Percentiles rank a stretch among this genome's conserved stretches.
These are phyloP conservation scores for Dryadomyces sulphureus DNA, from an alignment of 2,329 filamentous ascomycete genomes.

Conservation along the genomic window DNA sequence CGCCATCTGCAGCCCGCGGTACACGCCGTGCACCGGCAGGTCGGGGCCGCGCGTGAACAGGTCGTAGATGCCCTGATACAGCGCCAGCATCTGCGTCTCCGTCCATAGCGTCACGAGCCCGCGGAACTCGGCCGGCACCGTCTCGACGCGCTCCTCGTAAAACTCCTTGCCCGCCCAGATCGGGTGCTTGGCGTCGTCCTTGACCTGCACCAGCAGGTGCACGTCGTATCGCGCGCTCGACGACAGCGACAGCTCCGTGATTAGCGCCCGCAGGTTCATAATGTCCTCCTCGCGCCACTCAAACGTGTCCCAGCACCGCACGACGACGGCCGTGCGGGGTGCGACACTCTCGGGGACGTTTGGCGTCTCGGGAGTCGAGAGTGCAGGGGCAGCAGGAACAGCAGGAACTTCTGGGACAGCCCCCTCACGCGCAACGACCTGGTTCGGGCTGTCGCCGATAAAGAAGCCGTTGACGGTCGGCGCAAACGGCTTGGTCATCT, in stretches of 20 bases:
- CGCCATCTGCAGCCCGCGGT: constrained; percentile 85
- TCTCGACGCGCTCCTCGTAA: constrained; percentile 52
- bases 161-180: constrained; percentile 62
- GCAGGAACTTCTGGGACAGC: not conserved
- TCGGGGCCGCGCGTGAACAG: constrained; percentile 50
- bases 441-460: constrained; percentile 16
- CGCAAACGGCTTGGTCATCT: constrained; percentile 24
- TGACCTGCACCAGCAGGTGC: constrained; percentile 73
- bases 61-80: constrained; percentile 80
- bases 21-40: constrained; percentile 78
- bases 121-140: constrained; percentile 70
- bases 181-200: constrained; percentile 56
- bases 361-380: not conserved
- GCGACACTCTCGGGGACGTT: constrained; percentile 11
- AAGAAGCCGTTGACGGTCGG: constrained; percentile 35
- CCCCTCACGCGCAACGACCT: not conserved
- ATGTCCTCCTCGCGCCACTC: constrained; percentile 67
- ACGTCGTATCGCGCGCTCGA: constrained; percentile 80
- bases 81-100: constrained; percentile 77
- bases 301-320: constrained; percentile 73
- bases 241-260: constrained; percentile 65
- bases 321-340: constrained; percentile 59
- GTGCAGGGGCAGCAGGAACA: not conserved
- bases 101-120: constrained; percentile 88
- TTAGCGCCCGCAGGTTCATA: constrained; percentile 68